Conservation (phyloP, 108 stramenopile species). For the Nitzschia palea region DNA sequence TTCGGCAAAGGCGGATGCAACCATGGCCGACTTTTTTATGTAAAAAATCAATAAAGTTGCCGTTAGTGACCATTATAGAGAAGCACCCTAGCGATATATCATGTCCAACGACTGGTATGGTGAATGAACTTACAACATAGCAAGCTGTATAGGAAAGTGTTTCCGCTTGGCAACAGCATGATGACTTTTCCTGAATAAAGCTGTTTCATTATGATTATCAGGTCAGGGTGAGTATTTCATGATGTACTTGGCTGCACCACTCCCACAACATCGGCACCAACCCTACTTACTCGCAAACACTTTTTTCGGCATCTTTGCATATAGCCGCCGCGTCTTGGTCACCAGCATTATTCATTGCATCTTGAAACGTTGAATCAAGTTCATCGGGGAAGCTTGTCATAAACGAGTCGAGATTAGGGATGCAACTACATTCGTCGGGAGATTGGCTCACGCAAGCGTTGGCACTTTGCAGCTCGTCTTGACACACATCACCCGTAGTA, state of each 20-base stretch:
- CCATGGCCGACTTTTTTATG: neutral
- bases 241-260: neutral
- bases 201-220: no score
- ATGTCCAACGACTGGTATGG: neutral
- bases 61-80: neutral
- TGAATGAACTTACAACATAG: neutral
- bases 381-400: neutral
- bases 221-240: neutral
- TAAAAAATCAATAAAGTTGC: no score
- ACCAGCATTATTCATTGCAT: neutral
- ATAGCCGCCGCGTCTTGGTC: neutral
- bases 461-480: neutral
- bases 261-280: neutral
- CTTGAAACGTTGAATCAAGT: neutral
- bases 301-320: neutral
- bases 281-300: neutral
- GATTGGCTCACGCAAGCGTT: neutral
- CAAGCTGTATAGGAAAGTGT: neutral
- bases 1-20: neutral
- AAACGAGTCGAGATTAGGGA: neutral
- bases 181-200: neutral
- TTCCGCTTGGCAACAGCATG: neutral
- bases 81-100: neutral
- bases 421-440: neutral
- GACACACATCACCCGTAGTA: neutral